Evolutionary conservation across 106 monocot species (phyloP), one percentile per base, ranked within the genome.

Genomic region (Vanilla planifolia): DNA sequence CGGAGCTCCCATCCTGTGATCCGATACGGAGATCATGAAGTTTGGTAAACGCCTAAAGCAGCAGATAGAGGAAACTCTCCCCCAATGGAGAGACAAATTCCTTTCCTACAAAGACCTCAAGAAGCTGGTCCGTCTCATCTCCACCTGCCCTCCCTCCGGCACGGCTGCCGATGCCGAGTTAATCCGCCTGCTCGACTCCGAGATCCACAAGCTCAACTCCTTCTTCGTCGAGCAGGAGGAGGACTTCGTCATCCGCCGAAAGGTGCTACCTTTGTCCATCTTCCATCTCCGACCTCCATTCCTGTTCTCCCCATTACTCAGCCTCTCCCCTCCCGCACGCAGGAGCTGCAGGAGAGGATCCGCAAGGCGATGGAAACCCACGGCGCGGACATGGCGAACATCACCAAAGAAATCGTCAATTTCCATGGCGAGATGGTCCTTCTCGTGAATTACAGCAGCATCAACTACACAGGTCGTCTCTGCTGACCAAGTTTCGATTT

Each of bases 371-470:
- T 55, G 25, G 55, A 43, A 47, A 39, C 55, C 8, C 41, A 34
- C 3, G 57, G 45, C 28, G 62, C 34, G 8, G 85, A 86, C 63
- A 80, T 80, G 67, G 60, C 33, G 33, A 70, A 39, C 63, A 73
- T 83, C 51, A 41, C 73, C 32, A 89, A 75, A 48, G 80, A 82
- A 25, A 67, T 94, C 51, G 89, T 94, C 25, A 71, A 89, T 35
- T 65, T 94, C 34, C 94, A 89, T 55, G 94, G 94, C 2, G 94
- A 94, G 67, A 94, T 94, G 94, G 89, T 94, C 60, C 71, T 94
- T 1, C 78, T 94, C 36, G 75, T 68, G 43, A 94, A 94, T 57
- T 94, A 94, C 70, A 94, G 89, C 78, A 86, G 65, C 69, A 33
- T 94, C 65, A 94, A 94, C 65, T 94, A 94, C 75, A 94, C 89